A percentile compares a stretch with the other conserved stretches of the same genome.
Conservation (phyloP, 345 rosid species). For the Durio zibethinus region DNA sequence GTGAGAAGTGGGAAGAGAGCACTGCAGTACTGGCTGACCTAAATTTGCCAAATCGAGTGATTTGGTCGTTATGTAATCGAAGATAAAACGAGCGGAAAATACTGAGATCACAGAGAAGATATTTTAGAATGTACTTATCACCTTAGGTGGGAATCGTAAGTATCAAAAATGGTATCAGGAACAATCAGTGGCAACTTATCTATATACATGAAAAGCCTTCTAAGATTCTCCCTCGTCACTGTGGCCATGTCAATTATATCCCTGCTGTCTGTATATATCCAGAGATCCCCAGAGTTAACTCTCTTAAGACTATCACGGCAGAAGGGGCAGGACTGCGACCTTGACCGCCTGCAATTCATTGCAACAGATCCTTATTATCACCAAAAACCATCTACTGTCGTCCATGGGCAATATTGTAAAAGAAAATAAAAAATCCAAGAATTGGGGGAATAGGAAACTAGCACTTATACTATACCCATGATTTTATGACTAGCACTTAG, state of each 20-base stretch:
- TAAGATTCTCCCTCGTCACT: conserved; percentile 52
- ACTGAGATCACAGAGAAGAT: neutral
- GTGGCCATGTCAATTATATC: conserved; percentile 50
- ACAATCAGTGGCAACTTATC: conserved; percentile 54
- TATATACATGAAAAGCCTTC: conserved; percentile 53
- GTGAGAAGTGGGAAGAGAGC: conserved; percentile 19
- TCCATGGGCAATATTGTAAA: neutral
- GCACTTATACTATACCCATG: neutral
- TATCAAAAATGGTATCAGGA: conserved; percentile 45
- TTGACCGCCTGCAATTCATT: conserved; percentile 41
- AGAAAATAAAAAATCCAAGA: neutral
- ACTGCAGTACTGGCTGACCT: conserved; percentile 15
- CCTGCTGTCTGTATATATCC: conserved; percentile 50
- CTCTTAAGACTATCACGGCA: conserved; percentile 65
- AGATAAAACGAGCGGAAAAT: neutral
- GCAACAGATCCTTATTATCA: neutral
- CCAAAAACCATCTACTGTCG: neutral
- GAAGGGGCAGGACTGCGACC: conserved; percentile 68
- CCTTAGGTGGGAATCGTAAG: conserved; percentile 44
- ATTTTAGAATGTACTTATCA: conserved; percentile 13
- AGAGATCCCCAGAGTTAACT: conserved; percentile 64
- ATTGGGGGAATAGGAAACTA: neutral
- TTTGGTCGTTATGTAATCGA: conserved; percentile 24
- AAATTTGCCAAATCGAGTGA: conserved; percentile 2
- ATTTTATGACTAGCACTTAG: neutral